Evolutionary conservation across 495 filamentous ascomycete genomes (phyloP), one percentile per base, ranked within the genome.

Genomic region (Xylaria bambusicola): DNA sequence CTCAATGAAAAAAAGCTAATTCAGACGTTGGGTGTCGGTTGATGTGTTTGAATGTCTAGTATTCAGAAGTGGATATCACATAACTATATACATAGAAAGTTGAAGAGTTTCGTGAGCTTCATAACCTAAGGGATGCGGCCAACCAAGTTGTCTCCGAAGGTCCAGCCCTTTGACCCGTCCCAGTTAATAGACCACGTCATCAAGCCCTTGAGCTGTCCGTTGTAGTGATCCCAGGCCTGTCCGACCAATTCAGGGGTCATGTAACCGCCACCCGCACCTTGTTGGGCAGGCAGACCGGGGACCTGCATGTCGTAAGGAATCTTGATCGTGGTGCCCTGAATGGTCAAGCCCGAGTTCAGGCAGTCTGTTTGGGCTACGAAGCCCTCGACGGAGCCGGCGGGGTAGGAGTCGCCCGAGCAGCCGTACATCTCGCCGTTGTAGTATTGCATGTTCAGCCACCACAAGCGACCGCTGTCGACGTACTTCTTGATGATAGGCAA

Each of bases 131-230:
- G 45, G 49, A 63, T 60, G 12, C 61, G 48, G 15, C 51, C 52
- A 10, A 50, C 23, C 12, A 63, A 20, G 31, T 66, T 66, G 36
- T 66, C 61, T 26, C 57, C 57, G 42, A 66, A 66, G 3, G 64
- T 63, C 64, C 64, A 66, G 52, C 18, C 45, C 6, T 58, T 57
- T 1, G 64, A 61, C 26, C 64, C 64, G 24, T 66, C 64, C 64
- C 64, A 66, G 53, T 66, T 66, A 48, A 66, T 66, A 4, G 64
- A 66, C 64, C 64, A 66, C 7, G 64, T 66, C 64, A 66, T 66
- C 20, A 66, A 17, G 12, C 64, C 64, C 42, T 66, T 66, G 41
- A 66, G 61, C 26, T 44, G 45, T 15, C 61, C 57, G 12, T 52
- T 53, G 50, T 66, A 66, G 56, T 63, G 57, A 17, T 63, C 57